Conservation (phyloP, 345 rosid species). For the Rhizophora apiculata region DNA sequence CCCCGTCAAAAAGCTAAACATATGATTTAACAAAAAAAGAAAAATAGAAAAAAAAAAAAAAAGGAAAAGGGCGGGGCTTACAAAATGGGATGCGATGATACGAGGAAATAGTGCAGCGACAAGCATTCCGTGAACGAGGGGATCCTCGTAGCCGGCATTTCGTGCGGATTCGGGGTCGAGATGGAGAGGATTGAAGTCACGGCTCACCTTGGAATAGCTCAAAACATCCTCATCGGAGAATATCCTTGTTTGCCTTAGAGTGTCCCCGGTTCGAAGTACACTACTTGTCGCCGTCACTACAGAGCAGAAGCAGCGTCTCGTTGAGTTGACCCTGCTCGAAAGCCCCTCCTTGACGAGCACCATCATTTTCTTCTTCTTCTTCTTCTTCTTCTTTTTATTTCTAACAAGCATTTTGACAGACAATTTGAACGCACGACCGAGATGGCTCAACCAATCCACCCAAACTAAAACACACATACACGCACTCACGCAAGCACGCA, state of each 20-base stretch:
- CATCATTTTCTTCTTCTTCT: neutral
- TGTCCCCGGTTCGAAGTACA: slow-evolving; percentile 57
- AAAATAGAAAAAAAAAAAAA: slow-evolving; percentile 1
- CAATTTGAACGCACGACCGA: neutral
- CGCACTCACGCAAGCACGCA: no score
- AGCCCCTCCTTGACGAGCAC: slow-evolving; percentile 31
- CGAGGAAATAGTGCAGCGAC: slow-evolving; percentile 80
- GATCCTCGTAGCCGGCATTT: slow-evolving; percentile 59
- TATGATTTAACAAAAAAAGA: neutral
- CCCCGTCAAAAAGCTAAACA: no score
- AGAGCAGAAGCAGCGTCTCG: slow-evolving; percentile 45
- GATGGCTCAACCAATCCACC: no score
- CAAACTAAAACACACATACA: no score
- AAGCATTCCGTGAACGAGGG: slow-evolving; percentile 85
- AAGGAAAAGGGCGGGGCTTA: slow-evolving; percentile 33
- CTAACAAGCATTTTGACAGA: slow-evolving; percentile 17
- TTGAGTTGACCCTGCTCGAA: slow-evolving; percentile 18
- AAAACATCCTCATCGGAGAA: slow-evolving; percentile 61
- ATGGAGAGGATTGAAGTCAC: slow-evolving; percentile 70
- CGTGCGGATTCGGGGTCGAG: slow-evolving; percentile 60
- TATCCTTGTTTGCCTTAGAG: slow-evolving; percentile 47
- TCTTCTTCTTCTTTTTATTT: neutral
- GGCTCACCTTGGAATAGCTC: slow-evolving; percentile 71
- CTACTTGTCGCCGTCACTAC: slow-evolving; percentile 13
- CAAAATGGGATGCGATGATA: slow-evolving; percentile 70